Conservation (phyloP, 306 rosid species). For the Nissolia schottii region DNA sequence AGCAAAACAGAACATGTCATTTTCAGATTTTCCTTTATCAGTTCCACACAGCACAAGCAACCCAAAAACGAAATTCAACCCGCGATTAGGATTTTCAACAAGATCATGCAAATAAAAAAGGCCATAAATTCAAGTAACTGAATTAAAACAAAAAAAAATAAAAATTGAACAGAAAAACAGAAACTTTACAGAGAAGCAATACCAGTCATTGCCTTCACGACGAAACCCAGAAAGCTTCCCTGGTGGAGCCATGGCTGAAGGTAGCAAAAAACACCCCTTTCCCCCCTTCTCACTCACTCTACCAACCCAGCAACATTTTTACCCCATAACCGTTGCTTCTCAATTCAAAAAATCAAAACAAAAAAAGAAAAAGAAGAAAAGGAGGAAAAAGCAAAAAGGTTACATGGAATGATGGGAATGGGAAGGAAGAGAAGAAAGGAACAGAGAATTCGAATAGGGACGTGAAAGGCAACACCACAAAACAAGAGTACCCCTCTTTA, state of each 20-base stretch:
- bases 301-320: slow-evolving; percentile 38
- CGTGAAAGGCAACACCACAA: slow-evolving; percentile 24
- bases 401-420: slow-evolving; percentile 22
- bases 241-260: slow-evolving; percentile 68
- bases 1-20: slow-evolving; percentile 20
- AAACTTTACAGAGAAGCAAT: slow-evolving; percentile 15
- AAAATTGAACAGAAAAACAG: background rate
- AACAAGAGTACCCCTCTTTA: too few relatives aligned
- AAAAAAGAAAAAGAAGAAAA: slow-evolving; percentile 16
- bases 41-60: background rate
- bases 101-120: background rate
- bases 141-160: background rate
- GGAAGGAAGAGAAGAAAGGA: slow-evolving; percentile 28
- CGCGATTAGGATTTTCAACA: background rate
- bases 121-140: background rate
- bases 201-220: slow-evolving; percentile 80
- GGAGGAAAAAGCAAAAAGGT: background rate
- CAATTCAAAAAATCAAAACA: background rate
- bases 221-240: slow-evolving; percentile 73
- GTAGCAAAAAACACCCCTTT: slow-evolving; percentile 19
- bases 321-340: slow-evolving; percentile 28
- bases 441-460: slow-evolving; percentile 31
- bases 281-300: slow-evolving; percentile 19
- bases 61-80: background rate
- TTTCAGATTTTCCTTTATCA: slow-evolving; percentile 1